phyloP scores from a whole-genome alignment of 2,329 filamentous ascomycete genomes.

The Monilinia polystroma region DNA sequence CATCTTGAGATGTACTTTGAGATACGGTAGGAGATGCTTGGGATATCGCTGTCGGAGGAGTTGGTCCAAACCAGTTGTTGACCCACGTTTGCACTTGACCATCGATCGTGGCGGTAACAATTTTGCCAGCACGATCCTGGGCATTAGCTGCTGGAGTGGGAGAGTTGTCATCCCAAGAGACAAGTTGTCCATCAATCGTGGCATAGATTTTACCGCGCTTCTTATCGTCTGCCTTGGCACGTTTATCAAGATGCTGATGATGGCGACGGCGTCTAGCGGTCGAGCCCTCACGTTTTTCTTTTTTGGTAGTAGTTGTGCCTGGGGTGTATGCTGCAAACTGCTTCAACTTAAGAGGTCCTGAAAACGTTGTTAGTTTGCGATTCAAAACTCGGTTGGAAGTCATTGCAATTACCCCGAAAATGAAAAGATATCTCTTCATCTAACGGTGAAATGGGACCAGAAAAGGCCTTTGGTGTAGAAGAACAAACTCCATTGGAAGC shows the following conservation, averaged over 20 bases:
- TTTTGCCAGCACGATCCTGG: not conserved
- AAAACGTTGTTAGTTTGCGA: not conserved
- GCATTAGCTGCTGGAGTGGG: conserved; percentile 19
- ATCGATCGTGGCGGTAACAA: conserved; percentile 19
- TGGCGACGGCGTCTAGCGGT: conserved; percentile 32
- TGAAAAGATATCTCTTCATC: conserved; percentile 60
- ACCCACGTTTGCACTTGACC: conserved; percentile 18
- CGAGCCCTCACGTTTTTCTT: conserved; percentile 41
- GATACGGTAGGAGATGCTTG: conserved; percentile 1
- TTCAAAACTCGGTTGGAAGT: not conserved
- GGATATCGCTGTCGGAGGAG: not conserved
- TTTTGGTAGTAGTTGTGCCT: conserved; percentile 34
- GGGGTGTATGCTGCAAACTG: conserved; percentile 68
- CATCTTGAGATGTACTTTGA: not conserved
- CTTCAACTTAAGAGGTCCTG: conserved; percentile 63
- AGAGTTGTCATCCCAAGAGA: conserved; percentile 32
- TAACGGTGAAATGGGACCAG: conserved; percentile 63
- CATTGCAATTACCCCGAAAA: conserved; percentile 18
- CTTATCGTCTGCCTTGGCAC: conserved; percentile 33
- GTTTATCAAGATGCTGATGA: conserved; percentile 40
- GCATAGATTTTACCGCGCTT: conserved; percentile 43
- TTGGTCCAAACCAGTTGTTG: conserved; percentile 21
- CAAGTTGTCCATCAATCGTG: conserved; percentile 33
- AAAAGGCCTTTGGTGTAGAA: conserved; percentile 52
- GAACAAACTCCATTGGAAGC: conserved; percentile 54